These are phyloP conservation scores for Suillus subaureus DNA, from an alignment of 768 basidiomycete genomes.

Conservation along the genomic window DNA sequence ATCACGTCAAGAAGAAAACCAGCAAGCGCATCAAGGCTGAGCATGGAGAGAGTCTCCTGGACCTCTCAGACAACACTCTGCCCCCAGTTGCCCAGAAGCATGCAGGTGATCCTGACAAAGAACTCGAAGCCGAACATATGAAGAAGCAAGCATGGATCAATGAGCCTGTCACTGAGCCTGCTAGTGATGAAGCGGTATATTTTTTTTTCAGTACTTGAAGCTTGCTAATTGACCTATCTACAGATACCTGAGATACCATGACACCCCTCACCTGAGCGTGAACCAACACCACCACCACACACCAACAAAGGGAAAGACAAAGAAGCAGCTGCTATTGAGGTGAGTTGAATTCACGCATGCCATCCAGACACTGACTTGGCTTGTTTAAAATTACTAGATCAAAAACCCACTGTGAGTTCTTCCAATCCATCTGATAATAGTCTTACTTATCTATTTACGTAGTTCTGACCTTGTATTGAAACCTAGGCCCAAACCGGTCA, in stretches of 20 bases:
- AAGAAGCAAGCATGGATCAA: neutral
- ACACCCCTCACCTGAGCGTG: too few species aligned
- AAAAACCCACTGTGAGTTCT: neutral
- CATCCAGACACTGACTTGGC: neutral
- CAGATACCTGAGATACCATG: too few species aligned
- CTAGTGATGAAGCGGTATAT: neutral
- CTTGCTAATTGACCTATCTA: too few species aligned
- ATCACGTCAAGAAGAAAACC: neutral
- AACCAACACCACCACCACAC: too few species aligned
- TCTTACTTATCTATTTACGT: neutral
- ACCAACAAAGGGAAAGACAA: too few species aligned
- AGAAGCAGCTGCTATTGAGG: neutral
- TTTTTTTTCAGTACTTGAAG: neutral
- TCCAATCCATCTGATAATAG: neutral
- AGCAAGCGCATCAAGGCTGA: neutral
- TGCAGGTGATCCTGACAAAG: neutral
- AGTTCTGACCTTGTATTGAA: neutral
- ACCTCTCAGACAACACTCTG: neutral
- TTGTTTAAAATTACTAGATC: neutral
- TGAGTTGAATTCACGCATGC: neutral
- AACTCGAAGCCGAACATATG: neutral
- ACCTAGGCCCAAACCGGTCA: neutral
- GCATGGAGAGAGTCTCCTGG: neutral
- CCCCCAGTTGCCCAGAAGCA: neutral
- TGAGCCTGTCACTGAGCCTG: neutral